Conservation (phyloP, 108 stramenopile species). For the Cyclostephanos tholiformis region DNA sequence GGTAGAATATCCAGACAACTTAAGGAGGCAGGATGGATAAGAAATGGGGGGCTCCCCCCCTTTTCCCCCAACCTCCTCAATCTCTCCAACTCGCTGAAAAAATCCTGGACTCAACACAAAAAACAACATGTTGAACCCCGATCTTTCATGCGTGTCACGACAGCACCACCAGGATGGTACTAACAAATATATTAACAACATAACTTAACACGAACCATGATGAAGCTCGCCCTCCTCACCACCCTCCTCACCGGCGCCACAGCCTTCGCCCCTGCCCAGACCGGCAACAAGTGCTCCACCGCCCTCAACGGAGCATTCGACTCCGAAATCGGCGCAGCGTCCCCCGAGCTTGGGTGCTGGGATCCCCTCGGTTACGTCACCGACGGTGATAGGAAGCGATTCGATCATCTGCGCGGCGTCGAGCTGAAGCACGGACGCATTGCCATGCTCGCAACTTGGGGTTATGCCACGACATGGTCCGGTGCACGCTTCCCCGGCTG, state of each 20-base stretch:
- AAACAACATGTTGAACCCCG: no score
- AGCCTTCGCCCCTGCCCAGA: constrained; percentile 47
- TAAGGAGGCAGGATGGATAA: no score
- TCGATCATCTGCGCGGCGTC: constrained; percentile 53
- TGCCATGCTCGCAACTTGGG: constrained; percentile 66
- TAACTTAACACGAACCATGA: constrained; percentile 23
- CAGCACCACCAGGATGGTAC: no score
- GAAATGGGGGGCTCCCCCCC: no score
- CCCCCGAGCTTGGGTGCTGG: constrained; percentile 57
- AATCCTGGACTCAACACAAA: no score
- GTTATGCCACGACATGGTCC: constrained; percentile 57
- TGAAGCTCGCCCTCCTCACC: constrained; percentile 53
- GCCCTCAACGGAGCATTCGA: constrained; percentile 47
- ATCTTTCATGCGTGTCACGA: no score
- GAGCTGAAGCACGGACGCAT: constrained; percentile 77
- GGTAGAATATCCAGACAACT: no score
- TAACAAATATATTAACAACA: neutral
- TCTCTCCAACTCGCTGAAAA: no score
- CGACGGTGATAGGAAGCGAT: constrained; percentile 54
- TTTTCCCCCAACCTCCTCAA: no score
- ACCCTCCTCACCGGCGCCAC: constrained; percentile 49
- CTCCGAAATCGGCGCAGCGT: constrained; percentile 50
- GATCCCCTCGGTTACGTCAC: constrained; percentile 52
- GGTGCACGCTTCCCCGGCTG: constrained; percentile 51
- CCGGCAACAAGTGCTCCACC: constrained; percentile 13